Base-by-base conservation (phyloP, 345 rosid genomes). In the Boechera retrofracta region DNA sequence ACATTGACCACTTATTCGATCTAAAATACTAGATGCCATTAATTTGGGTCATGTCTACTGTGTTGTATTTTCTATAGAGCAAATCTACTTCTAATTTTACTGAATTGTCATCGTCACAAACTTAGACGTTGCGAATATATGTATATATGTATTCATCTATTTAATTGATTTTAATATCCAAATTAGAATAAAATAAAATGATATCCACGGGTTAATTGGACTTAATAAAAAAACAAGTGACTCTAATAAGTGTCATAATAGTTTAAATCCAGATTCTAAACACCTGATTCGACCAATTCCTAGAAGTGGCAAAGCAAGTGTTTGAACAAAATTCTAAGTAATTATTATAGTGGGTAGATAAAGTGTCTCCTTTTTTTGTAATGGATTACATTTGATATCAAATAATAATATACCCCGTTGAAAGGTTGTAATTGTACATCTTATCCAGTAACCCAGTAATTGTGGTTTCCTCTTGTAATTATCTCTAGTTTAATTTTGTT, bases 351-450 rank as follows among this genome's bases (percentile, higher is more conserved):
- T 35, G 53, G 61, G 53, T 67, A 66, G 7, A 45, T 35, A 16
- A 58, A 76, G 56, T 32, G 38, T 31, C 16, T 33, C 9, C 18
- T 61, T 28, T 61, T 69, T 72, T 33, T 21, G 47, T 21, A 51
- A 69, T 76, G 64, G 49, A 69, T 69, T 39, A 60, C 63, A 63
- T 51, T 38, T 45, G 13, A n/a, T 48, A 16, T 21, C 62, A 66
- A 16, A n/a, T 47, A 18, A 16, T 49, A n/a, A 38, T 59, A 15
- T 31, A 26, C 29, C 48, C 36, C 7, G 69, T 5, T 10, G 18
- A 67, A 66, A 28, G 57, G 24, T 67, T 36, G 62, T 49, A 58
- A 5, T 31, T 13, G 41, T 68, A 60, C 32, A 64, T 41, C 67
- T 41, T 21, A 60, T 76, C 49, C 48, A 52, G 4, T 38, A 38